Base-by-base conservation (phyloP, 2,329 filamentous ascomycete genomes). In the Diatrype stigma region DNA sequence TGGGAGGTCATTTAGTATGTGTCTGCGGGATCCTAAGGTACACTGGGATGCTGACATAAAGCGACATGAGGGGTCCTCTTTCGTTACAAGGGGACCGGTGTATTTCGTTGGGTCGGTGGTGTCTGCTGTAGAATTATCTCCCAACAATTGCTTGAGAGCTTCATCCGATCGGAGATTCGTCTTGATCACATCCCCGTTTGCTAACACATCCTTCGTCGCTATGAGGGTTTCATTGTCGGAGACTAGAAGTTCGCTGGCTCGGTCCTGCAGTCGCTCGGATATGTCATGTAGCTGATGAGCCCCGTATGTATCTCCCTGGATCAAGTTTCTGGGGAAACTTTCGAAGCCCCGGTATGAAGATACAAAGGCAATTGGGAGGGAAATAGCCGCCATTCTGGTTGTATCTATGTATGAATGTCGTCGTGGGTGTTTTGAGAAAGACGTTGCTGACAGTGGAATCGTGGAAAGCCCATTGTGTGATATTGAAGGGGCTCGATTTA, bases 31-130 rank as follows among this genome's bases (percentile, higher is more conserved):
- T n/a, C n/a, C n/a, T n/a, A n/a, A n/a, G n/a, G n/a, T n/a, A n/a
- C n/a, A n/a, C n/a, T n/a, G n/a, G n/a, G n/a, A n/a, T 21, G 53
- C 57, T 53, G 49, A 64, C 62, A 64, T 60, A 40, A 63, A 64
- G n/a, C 62, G 60, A 45, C 60, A 64, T 50, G 51, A 55, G 44
- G 61, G 52, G 48, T 55, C 52, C n/a, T 47, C 40, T 32, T 28
- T 52, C 3, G 52, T 52, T 23, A 50, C 52, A 16, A 55, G 28
- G 26, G 50, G 45, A 21, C 52, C 52, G 14, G 42, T 32, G 26
- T 48, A 47, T 48, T 52, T 52, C n/a, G 22, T 47, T 14, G 46
- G 45, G 19, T 55, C 46, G 10, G 45, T 46, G 10, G 30, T 7
- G 17, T 55, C 50, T n/a, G 32, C 30, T 26, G 42, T 37, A n/a